Percentiles rank a stretch among this genome's conserved stretches.
These are phyloP conservation scores for Pleurotus giganteus DNA, from an alignment of 768 basidiomycete genomes.

Conservation along the genomic window DNA sequence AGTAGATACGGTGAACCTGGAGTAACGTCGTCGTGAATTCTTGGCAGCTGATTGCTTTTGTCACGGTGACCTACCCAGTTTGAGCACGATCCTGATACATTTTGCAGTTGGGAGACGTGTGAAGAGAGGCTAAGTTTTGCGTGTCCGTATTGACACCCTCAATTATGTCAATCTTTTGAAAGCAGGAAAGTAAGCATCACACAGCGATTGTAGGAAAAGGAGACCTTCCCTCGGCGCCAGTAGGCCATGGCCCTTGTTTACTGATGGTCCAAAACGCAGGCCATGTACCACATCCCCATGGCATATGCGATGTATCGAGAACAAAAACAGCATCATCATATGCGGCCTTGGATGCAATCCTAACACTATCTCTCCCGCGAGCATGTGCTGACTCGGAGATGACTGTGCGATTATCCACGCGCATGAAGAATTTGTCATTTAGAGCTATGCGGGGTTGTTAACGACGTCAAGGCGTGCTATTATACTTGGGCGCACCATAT, in stretches of 20 bases:
- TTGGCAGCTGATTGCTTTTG: slow-evolving; percentile 1
- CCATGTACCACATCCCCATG: slow-evolving; percentile 58
- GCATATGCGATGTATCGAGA: slow-evolving; percentile 59
- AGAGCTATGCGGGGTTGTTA: slow-evolving; percentile 25
- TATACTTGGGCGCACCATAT: slow-evolving; percentile 33
- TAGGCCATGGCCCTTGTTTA: slow-evolving; percentile 51
- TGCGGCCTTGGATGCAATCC: slow-evolving; percentile 44
- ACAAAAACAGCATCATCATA: slow-evolving; percentile 48
- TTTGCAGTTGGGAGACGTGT: slow-evolving; percentile 48
- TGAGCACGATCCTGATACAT: slow-evolving; percentile 41
- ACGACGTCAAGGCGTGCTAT: too few relatives aligned
- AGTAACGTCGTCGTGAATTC: background rate
- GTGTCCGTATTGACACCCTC: slow-evolving; percentile 48
- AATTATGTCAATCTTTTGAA: slow-evolving; percentile 3
- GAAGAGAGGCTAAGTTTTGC: slow-evolving; percentile 51
- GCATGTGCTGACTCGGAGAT: slow-evolving; percentile 31
- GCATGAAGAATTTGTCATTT: slow-evolving; percentile 52
- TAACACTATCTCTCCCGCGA: slow-evolving; percentile 56
- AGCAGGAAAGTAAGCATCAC: background rate
- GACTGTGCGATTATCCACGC: slow-evolving; percentile 46
- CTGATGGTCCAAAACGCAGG: slow-evolving; percentile 65
- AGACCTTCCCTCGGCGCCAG: slow-evolving; percentile 47
- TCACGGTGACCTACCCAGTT: slow-evolving; percentile 38
- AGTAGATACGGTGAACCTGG: slow-evolving; percentile 37
- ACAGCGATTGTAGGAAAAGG: background rate